These are phyloP conservation scores for Carallia pectinifolia DNA, from an alignment of 345 rosid genomes.

Conservation along the genomic window DNA sequence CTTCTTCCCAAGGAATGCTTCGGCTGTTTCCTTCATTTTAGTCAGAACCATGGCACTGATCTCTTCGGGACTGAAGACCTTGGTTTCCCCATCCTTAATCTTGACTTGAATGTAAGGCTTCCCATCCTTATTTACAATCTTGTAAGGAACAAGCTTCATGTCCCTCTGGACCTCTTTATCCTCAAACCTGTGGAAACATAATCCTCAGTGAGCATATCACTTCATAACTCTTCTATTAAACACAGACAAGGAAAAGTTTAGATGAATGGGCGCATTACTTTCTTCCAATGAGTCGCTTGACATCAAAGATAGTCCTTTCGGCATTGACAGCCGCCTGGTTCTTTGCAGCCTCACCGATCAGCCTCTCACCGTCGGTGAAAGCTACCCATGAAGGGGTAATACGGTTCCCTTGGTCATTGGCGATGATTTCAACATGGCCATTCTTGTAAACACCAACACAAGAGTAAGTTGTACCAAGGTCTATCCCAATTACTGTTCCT, in stretches of 20 bases:
- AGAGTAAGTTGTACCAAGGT: slow-evolving; percentile 23
- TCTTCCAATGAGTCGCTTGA: slow-evolving; percentile 32
- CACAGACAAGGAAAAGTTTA: not conserved
- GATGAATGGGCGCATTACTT: slow-evolving; percentile 3
- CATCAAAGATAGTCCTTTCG: slow-evolving; percentile 30
- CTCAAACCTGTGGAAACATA: slow-evolving; percentile 15
- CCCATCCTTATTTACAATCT: slow-evolving; percentile 35
- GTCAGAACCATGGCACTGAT: slow-evolving; percentile 27
- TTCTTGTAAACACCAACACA: slow-evolving; percentile 25
- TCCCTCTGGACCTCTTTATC: slow-evolving; percentile 35
- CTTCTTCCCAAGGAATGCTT: slow-evolving; percentile 36
- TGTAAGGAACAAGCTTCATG: slow-evolving; percentile 29
- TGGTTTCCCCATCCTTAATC: slow-evolving; percentile 29
- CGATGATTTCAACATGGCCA: slow-evolving; percentile 30
- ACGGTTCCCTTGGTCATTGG: slow-evolving; percentile 32
- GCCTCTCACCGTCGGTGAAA: slow-evolving; percentile 23
- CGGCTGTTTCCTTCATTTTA: slow-evolving; percentile 35
- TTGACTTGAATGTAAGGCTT: slow-evolving; percentile 28
- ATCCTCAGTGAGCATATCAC: no score
- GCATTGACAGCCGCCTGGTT: slow-evolving; percentile 26
- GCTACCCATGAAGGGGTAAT: slow-evolving; percentile 35
- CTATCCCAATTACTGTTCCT: slow-evolving; percentile 23
- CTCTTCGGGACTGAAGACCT: slow-evolving; percentile 32
- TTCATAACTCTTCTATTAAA: not conserved
- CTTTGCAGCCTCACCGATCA: slow-evolving; percentile 32